A percentile compares a stretch with the other conserved stretches of the same genome.
Evolutionary conservation across 257 asterid species (phyloP).

Genomic region (Nicotiana sylvestris): DNA sequence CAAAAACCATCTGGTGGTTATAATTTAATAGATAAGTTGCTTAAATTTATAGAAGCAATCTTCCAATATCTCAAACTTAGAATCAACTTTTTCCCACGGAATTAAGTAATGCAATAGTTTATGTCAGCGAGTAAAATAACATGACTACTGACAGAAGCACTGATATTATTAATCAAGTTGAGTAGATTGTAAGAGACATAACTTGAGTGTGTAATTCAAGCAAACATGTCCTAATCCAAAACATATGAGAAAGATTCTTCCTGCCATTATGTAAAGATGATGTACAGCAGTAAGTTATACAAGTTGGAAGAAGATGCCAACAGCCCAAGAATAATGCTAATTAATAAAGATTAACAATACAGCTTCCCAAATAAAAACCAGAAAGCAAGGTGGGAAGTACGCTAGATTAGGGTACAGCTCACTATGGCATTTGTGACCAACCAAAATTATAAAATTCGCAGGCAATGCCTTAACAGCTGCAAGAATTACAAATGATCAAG

Average conservation of each 20-base stretch:
- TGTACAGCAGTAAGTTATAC: background rate
- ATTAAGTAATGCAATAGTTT: background rate
- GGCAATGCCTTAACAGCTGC: background rate
- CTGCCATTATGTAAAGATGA: background rate
- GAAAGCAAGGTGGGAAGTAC: background rate
- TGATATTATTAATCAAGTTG: conserved; percentile 17
- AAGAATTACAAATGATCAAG: background rate
- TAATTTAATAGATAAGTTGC: background rate
- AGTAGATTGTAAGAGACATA: conserved; percentile 20
- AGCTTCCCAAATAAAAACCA: background rate
- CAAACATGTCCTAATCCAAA: conserved; percentile 12
- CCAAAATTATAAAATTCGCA: background rate
- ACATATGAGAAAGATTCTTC: conserved; percentile 7
- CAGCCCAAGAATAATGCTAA: background rate
- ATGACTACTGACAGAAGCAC: background rate
- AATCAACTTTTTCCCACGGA: background rate
- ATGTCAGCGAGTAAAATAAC: conserved; percentile 9
- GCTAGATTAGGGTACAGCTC: background rate
- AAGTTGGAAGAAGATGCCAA: background rate
- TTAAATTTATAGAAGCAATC: background rate
- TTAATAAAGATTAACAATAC: background rate
- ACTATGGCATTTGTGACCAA: background rate
- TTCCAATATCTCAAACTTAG: background rate
- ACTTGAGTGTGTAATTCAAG: conserved; percentile 23
- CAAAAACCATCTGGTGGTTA: background rate